phyloP scores from a whole-genome alignment of 2,329 filamentous ascomycete species.

The Aspergillus intermedius region DNA sequence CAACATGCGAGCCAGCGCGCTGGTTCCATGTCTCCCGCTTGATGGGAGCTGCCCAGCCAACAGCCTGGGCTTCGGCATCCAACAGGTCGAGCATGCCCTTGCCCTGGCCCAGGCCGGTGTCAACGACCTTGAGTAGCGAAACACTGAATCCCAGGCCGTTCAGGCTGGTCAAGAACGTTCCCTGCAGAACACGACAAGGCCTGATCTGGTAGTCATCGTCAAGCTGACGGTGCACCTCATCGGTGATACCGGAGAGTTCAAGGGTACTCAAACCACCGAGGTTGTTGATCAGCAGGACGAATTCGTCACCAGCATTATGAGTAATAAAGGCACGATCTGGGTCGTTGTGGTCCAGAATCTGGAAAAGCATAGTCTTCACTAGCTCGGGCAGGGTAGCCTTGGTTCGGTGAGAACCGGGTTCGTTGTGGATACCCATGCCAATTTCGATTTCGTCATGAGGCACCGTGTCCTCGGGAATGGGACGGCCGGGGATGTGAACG shows the following conservation, averaged over 20 bases:
- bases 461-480: constrained; percentile 46
- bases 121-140: constrained; percentile 56
- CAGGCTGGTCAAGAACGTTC: constrained; percentile 66
- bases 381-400: constrained; percentile 45
- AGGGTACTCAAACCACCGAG: constrained; percentile 62
- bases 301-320: constrained; percentile 51
- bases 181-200: constrained; percentile 55
- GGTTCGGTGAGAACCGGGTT: constrained; percentile 49
- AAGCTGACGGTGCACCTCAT: constrained; percentile 59
- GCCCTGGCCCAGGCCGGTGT: constrained; percentile 50
- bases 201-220: constrained; percentile 53
- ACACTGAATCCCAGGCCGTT: constrained; percentile 68
- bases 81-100: constrained; percentile 58
- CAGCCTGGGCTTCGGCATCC: constrained; percentile 61
- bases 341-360: constrained; percentile 57
- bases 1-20: constrained; percentile 36
- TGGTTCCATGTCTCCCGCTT: constrained; percentile 54
- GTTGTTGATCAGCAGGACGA: constrained; percentile 63
- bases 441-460: constrained; percentile 56
- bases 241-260: constrained; percentile 60
- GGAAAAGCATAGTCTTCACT: constrained; percentile 57
- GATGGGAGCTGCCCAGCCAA: constrained; percentile 60
- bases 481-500: constrained; percentile 85
- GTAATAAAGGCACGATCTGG: constrained; percentile 58
- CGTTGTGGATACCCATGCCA: constrained; percentile 69